Conservation (phyloP, 805 yeast genomes). For the Cyberlindnera maclurae region DNA sequence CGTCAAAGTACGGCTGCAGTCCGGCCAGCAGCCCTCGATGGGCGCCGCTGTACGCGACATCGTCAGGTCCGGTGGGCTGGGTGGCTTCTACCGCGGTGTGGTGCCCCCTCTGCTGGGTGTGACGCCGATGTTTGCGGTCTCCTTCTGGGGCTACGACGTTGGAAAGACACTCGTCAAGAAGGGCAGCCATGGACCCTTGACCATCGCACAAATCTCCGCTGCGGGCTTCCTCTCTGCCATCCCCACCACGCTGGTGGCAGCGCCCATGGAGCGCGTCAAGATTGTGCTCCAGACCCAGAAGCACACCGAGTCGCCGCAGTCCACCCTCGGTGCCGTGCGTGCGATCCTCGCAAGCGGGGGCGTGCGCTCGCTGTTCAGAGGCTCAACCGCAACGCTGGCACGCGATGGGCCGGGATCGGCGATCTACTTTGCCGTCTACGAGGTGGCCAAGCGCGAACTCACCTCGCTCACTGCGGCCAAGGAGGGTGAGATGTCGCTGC, state of each 20-base stretch:
- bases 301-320: conserved; percentile 27
- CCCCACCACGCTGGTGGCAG: conserved; percentile 94
- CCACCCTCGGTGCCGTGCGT: conserved; percentile 51
- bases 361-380: conserved; percentile 75
- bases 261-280: conserved; percentile 94
- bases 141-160: conserved; percentile 96
- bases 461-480: conserved; percentile 32
- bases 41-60: conserved; percentile 64
- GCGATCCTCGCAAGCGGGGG: conserved; percentile 78
- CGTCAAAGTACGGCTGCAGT: conserved; percentile 86
- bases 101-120: conserved; percentile 93
- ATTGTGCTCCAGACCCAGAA: conserved; percentile 82
- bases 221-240: conserved; percentile 94
- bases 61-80: conserved; percentile 61
- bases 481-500: conserved; percentile 55
- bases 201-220: conserved; percentile 67
- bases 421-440: conserved; percentile 91
- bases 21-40: conserved; percentile 55
- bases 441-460: conserved; percentile 59
- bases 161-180: conserved; percentile 69
- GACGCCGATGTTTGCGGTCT: conserved; percentile 97
- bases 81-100: conserved; percentile 89
- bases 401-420: conserved; percentile 99
- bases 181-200: conserved; percentile 33
- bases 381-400: conserved; percentile 86